A percentile compares a stretch with the other conserved stretches of the same genome.
phyloP scores from a whole-genome alignment of 2,329 filamentous ascomycete species.

The Paecilomyces niveus region DNA sequence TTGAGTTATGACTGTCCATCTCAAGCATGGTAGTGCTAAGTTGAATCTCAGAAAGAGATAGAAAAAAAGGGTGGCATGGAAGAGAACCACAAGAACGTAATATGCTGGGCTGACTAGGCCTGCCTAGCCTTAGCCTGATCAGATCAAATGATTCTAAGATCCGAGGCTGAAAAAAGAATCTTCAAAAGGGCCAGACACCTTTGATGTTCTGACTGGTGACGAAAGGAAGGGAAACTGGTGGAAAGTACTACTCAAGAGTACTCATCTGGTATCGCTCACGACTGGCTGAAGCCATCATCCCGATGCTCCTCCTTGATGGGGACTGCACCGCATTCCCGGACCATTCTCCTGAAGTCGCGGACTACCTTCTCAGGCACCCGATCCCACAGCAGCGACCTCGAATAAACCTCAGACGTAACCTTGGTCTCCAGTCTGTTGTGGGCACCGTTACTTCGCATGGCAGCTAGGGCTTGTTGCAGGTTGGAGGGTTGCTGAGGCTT shows the following conservation, averaged over 20 bases:
- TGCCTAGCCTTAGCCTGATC: conserved; percentile 4
- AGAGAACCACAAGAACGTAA: background rate
- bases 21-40: background rate
- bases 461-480: conserved; percentile 60
- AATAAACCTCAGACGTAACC: conserved; percentile 80
- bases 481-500: conserved; percentile 35
- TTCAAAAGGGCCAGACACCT: background rate
- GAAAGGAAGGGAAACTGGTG: background rate
- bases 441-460: conserved; percentile 62
- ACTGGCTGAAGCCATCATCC: conserved; percentile 7
- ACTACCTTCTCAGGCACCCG: conserved; percentile 90
- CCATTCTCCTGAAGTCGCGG: conserved; percentile 84
- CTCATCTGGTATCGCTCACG: background rate
- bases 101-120: conserved; percentile 4
- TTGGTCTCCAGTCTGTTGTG: conserved; percentile 49
- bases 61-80: background rate
- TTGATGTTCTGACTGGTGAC: background rate
- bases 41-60: background rate
- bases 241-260: background rate
- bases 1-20: conserved; percentile 6
- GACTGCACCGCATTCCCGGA: conserved; percentile 58
- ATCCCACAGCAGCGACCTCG: conserved; percentile 86
- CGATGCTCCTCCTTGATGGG: conserved; percentile 25
- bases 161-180: background rate
- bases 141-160: background rate